phyloP scores from a whole-genome alignment of 208 protist genomes.

The Trypanosoma lewisi region DNA sequence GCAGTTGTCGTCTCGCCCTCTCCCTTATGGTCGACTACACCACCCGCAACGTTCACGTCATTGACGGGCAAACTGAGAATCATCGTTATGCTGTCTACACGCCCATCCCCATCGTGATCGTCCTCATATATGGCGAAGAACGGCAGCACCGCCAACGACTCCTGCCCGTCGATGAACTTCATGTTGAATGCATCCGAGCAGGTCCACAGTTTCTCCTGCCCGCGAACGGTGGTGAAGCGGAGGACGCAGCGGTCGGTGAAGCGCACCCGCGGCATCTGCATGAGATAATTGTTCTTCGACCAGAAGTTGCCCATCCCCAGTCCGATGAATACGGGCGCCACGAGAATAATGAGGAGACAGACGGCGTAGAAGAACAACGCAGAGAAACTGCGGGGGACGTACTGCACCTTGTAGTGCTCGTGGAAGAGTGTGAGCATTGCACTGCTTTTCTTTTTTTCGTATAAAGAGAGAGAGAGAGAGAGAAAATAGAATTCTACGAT shows the following conservation, averaged over 20 bases:
- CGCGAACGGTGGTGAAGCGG: constrained; percentile 50
- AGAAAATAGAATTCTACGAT: constrained; percentile 6
- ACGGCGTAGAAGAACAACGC: constrained; percentile 65
- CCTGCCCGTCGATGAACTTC: constrained; percentile 33
- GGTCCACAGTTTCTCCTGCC: constrained; percentile 74
- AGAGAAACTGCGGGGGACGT: constrained; percentile 48
- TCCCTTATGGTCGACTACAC: no score
- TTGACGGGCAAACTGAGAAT: constrained; percentile 59
- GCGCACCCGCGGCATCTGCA: constrained; percentile 37
- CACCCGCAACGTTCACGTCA: constrained; percentile 25
- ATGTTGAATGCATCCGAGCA: constrained; percentile 66
- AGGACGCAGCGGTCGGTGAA: constrained; percentile 68
- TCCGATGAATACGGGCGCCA: constrained; percentile 59
- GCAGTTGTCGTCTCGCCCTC: constrained; percentile 16
- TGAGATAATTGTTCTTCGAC: constrained; percentile 53
- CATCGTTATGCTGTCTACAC: constrained; percentile 43
- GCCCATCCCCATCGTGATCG: constrained; percentile 40
- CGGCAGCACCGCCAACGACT: constrained; percentile 35
- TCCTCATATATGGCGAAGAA: constrained; percentile 62
- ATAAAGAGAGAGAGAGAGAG: constrained; percentile 2
- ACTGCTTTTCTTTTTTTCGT: no score
- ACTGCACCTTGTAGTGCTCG: constrained; percentile 73
- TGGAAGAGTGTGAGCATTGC: constrained; percentile 47
- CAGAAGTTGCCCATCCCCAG: constrained; percentile 79
- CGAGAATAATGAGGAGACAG: constrained; percentile 52